These are phyloP conservation scores for Dentipellis fragilis DNA, from an alignment of 768 basidiomycete genomes.

Conservation along the genomic window DNA sequence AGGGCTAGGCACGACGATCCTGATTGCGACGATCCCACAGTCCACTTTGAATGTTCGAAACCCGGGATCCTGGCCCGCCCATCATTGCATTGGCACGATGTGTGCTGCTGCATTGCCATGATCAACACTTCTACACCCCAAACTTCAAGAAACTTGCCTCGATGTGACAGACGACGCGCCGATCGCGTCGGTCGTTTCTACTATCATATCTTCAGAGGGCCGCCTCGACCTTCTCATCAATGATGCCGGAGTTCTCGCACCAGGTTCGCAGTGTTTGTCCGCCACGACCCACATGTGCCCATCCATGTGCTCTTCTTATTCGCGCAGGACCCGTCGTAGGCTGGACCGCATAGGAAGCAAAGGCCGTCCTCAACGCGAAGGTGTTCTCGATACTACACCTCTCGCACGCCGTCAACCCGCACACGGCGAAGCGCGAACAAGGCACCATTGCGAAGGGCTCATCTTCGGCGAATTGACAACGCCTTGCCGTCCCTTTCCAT, in stretches of 20 bases:
- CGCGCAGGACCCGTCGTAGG: constrained; percentile 39
- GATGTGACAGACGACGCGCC: constrained; percentile 42
- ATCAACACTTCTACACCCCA: too few relatives aligned
- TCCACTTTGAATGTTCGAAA: too few relatives aligned
- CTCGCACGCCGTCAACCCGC: constrained; percentile 52
- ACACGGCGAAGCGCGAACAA: constrained; percentile 54
- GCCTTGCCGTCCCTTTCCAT: too few relatives aligned
- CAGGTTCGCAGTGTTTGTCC: constrained; percentile 32
- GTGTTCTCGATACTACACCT: constrained; percentile 50
- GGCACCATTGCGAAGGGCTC: constrained; percentile 73
- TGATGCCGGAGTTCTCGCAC: constrained; percentile 45
- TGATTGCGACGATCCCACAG: too few relatives aligned
- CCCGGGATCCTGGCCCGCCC: too few relatives aligned
- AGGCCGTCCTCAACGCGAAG: constrained; percentile 56
- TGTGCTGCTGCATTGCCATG: too few relatives aligned
- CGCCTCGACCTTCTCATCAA: constrained; percentile 68
- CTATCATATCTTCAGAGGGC: constrained; percentile 45
- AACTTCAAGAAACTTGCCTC: constrained; percentile 39
- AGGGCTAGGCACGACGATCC: too few relatives aligned
- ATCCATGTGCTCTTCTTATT: neutral
- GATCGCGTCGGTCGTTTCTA: constrained; percentile 27
- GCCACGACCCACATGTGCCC: too few relatives aligned
- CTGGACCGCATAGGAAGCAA: constrained; percentile 41
- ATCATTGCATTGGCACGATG: too few relatives aligned
- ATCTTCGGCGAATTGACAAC: constrained; percentile 52